These are phyloP conservation scores for Botryotinia convoluta DNA, from an alignment of 2,329 filamentous ascomycete species.

Conservation along the genomic window DNA sequence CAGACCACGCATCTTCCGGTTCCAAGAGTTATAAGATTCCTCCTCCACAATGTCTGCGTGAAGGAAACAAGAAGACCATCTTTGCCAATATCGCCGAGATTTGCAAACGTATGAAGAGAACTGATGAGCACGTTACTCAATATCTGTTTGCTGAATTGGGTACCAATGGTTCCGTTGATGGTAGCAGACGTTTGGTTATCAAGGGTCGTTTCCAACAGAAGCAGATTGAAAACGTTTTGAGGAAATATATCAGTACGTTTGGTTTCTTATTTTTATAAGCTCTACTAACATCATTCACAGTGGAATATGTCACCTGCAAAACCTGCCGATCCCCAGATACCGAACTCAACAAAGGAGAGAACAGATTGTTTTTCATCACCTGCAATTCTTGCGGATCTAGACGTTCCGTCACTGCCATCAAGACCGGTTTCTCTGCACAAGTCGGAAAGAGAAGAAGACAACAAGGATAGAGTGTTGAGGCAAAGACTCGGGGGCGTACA, in stretches of 20 bases:
- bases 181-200: conserved; percentile 89
- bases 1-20: conserved; percentile 85
- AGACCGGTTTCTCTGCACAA: conserved; percentile 99
- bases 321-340: conserved; percentile 94
- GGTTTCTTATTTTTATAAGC: conserved; percentile 35
- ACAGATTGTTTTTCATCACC: conserved; percentile 97
- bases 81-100: conserved; percentile 99
- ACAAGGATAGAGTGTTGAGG: conserved; percentile 59
- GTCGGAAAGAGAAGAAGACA: conserved; percentile 98
- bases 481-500: not conserved
- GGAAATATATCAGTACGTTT: conserved; percentile 85
- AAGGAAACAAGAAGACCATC: conserved; percentile 99
- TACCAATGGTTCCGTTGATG: conserved; percentile 93
- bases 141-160: conserved; percentile 98
- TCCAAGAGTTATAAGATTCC: conserved; percentile 98
- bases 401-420: conserved; percentile 94
- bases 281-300: conserved; percentile 32
- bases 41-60: conserved; percentile 94
- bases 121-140: conserved; percentile 94
- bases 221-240: conserved; percentile 95
- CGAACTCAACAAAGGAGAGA: conserved; percentile 97
- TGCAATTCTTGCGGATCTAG: conserved; percentile 85
- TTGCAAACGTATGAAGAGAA: conserved; percentile 98
- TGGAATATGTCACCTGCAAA: conserved; percentile 99
- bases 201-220: conserved; percentile 99